phyloP scores from a whole-genome alignment of 2,329 filamentous ascomycete genomes.

The Colletotrichum cordylinicola region DNA sequence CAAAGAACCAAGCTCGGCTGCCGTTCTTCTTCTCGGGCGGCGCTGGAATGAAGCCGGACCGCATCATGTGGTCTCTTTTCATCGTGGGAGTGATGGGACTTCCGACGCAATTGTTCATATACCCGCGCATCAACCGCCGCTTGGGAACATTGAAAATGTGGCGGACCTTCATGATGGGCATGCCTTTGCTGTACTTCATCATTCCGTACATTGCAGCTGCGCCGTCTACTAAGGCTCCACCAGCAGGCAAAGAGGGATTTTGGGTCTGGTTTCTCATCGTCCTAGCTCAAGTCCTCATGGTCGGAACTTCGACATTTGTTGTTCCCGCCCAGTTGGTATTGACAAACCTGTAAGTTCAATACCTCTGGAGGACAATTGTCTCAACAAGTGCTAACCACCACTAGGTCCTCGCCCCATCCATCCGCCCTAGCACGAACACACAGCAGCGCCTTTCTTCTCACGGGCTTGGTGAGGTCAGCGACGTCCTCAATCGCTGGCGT shows the following conservation, averaged over 20 bases:
- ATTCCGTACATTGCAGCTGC: slow-evolving; percentile 1
- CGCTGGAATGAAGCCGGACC: not conserved
- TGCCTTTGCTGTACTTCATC: not conserved
- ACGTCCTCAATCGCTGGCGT: not conserved
- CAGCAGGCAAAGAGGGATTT: not conserved
- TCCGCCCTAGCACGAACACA: slow-evolving; percentile 6
- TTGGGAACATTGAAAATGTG: slow-evolving; percentile 5
- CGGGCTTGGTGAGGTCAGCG: not conserved
- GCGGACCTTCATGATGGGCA: not conserved
- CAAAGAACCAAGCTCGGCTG: not conserved
- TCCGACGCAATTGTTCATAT: not conserved
- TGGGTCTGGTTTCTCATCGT: slow-evolving; percentile 7
- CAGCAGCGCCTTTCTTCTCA: slow-evolving; percentile 4
- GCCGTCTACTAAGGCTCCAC: not conserved
- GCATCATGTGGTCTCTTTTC: slow-evolving; percentile 1
- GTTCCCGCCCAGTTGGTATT: slow-evolving; percentile 5
- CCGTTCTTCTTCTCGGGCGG: not conserved
- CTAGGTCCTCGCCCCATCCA: slow-evolving; percentile 6
- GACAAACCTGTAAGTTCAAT: slow-evolving; percentile 1
- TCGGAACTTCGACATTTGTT: slow-evolving; percentile 1
- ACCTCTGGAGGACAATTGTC: too few species aligned
- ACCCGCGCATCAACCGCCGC: not conserved
- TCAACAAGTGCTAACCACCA: not conserved
- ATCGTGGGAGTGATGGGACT: not conserved
- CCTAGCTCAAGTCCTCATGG: not conserved